Base-by-base conservation (phyloP, 768 basidiomycete genomes). In the Lactarius hatsudake region DNA sequence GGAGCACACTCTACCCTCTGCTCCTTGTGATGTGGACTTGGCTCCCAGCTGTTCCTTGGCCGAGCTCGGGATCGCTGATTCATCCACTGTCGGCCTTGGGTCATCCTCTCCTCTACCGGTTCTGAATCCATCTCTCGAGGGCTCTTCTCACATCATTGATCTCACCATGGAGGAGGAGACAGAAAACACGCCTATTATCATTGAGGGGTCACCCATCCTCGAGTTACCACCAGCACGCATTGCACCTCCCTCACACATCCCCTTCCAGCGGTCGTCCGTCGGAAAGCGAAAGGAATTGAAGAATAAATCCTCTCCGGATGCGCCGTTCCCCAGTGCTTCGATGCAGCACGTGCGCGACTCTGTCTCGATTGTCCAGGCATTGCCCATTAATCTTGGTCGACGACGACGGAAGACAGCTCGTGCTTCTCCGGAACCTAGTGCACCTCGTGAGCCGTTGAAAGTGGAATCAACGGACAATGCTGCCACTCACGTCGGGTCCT, bases 271-370 rank as follows among this genome's bases (percentile, higher is more conserved):
- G 5, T 23, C 13, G 34, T 28, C 58, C 30, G 51, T 43, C 5
- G 40, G 28, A 51, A 62, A 53, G 28, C 32, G 59, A 53, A 58
- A 59, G 26, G 38, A 45, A 8, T 30, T n/a, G 30, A 71, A 63
- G 56, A 20, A n/a, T 28, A 34, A 40, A 10, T 4, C 48, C 30
- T 20, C 20, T n/a, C 43, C 28, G 20, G 61, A 58, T 48, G 48
- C 57, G 18, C 70, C 70, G 1, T 60, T 71, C 40, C 64, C 67
- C 30, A 51, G 38, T 62, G 55, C 67, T 54, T 68, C 54, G 18
- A 63, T 32, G 23, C 69, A 70, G 26, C 69, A 70, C 17, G 48
- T 70, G 26, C 58, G 69, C n/a, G 67, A 61, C 43, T 60, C 62
- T 51, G n/a, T 42, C 42, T 55, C 48, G 38, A 36, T 10, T 23